Percentiles rank a stretch among this genome's conserved stretches.
These are phyloP conservation scores for Barnettozyma botsteinii DNA, from an alignment of 805 yeast species.

Conservation along the genomic window DNA sequence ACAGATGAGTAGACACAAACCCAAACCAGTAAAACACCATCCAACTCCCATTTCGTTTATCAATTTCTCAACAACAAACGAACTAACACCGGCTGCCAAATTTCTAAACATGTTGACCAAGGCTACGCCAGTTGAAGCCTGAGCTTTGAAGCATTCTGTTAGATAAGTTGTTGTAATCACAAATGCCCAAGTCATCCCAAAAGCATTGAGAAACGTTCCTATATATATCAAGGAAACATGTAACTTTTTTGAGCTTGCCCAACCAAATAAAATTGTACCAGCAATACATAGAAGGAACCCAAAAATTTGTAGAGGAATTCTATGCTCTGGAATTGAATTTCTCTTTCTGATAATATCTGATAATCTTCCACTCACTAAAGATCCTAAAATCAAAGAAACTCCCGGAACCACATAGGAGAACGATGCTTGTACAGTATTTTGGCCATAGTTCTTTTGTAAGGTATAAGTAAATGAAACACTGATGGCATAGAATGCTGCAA, in stretches of 20 bases:
- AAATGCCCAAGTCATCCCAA: conserved; percentile 53
- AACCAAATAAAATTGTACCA: conserved; percentile 48
- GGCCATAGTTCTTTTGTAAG: conserved; percentile 34
- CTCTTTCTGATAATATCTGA: conserved; percentile 35
- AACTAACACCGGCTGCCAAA: conserved; percentile 47
- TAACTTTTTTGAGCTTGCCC: conserved; percentile 39
- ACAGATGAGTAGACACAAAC: conserved; percentile 6
- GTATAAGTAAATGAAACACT: conserved; percentile 43
- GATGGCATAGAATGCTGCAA: conserved; percentile 49
- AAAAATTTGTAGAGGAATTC: conserved; percentile 38
- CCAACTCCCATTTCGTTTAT: conserved; percentile 39
- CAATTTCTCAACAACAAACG: conserved; percentile 37
- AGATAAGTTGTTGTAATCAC: conserved; percentile 48
- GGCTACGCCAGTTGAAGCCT: conserved; percentile 50
- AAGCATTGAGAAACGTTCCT: conserved; percentile 41
- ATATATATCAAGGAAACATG: conserved; percentile 37
- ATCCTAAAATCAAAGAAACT: conserved; percentile 41
- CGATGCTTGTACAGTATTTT: conserved; percentile 32
- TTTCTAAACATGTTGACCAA: conserved; percentile 48
- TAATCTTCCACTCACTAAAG: conserved; percentile 42
- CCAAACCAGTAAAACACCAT: conserved; percentile 52
- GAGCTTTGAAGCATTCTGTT: conserved; percentile 43
- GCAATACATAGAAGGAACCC: conserved; percentile 39
- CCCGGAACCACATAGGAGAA: conserved; percentile 52
- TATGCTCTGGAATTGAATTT: conserved; percentile 40